Conservation (phyloP, 176 grass and related monocot species). For the Oryza meridionalis region DNA sequence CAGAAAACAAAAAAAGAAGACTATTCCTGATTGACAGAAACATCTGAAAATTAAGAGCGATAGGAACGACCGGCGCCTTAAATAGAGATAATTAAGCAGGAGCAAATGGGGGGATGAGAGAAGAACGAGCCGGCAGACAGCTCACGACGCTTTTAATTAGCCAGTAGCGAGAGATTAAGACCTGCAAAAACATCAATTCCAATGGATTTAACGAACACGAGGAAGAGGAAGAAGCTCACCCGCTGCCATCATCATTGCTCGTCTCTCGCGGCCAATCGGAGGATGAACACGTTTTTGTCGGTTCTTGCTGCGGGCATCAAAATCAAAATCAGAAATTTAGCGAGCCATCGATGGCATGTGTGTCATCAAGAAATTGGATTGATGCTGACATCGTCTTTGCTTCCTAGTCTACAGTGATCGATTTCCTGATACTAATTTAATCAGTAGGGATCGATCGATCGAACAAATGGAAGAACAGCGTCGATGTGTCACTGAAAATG, state of each 20-base stretch:
- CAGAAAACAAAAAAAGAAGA: neutral
- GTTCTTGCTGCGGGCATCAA: conserved; percentile 17
- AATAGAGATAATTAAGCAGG: neutral
- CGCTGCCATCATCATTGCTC: neutral
- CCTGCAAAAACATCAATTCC: neutral
- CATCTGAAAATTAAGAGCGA: neutral
- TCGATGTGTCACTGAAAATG: neutral
- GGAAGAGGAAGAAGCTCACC: neutral
- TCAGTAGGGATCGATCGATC: neutral
- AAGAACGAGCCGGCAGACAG: neutral
- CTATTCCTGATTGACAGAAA: neutral
- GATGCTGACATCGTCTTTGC: neutral
- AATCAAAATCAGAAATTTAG: neutral
- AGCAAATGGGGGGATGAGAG: neutral
- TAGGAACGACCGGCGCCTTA: neutral
- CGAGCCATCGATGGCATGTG: neutral
- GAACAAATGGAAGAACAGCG: neutral
- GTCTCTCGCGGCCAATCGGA: neutral
- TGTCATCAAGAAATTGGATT: conserved; percentile 17
- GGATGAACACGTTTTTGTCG: neutral
- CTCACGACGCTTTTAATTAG: neutral
- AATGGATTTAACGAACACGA: neutral
- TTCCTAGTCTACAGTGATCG: neutral
- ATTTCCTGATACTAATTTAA: neutral
- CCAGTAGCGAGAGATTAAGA: neutral